Evolutionary conservation across 306 rosid species (phyloP), one percentile per base, ranked within the genome.

Genomic region (Fragaria vesca): DNA sequence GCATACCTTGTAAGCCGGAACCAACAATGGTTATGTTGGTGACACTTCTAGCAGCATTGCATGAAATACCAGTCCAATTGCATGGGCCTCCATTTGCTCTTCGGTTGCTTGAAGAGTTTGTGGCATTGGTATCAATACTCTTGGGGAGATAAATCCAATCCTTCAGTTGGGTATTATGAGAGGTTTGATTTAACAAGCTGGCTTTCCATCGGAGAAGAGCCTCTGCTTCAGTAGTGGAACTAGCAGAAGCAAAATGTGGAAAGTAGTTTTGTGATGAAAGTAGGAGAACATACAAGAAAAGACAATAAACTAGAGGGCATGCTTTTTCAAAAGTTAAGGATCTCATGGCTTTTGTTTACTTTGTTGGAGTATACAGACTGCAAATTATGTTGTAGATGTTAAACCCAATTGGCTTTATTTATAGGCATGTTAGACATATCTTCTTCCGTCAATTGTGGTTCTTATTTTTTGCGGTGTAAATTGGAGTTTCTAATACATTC

Each of bases 251-350:
- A 62, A 28, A 13, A 5, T 24, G 24, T 11, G 18, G 18, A 1
- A 57, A 21, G 30, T 57, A 9, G 30, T 4, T 1, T 1, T 5
- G 20, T 28, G 67, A 61, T 12, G 67, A 30, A 28, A 57, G 20
- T 4, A 61, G 40, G 8, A 1, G 40, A 28, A 61, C 3, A 4
- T 61, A 13, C 18, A 61, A 26, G 67, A 61, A 12, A 1, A 61
- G 67, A 17, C 38, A 28, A 40, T 13, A 61, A 61, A 30, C 85
- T 74, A 12, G 80, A 72, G 17, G 28, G 34, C 16, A 9, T 24
- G 26, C 2, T 21, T 21, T 9, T 7, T 18, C 8, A 18, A 20
- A 18, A 52, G 60, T 52, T 5, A 18, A 18, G 24, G 24, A 52
- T 52, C 26, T 52, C 60, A 52, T 52, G 60, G 60, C 60, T 52